Conservation (phyloP, 345 rosid species). For the Eutrema heterophyllum region DNA sequence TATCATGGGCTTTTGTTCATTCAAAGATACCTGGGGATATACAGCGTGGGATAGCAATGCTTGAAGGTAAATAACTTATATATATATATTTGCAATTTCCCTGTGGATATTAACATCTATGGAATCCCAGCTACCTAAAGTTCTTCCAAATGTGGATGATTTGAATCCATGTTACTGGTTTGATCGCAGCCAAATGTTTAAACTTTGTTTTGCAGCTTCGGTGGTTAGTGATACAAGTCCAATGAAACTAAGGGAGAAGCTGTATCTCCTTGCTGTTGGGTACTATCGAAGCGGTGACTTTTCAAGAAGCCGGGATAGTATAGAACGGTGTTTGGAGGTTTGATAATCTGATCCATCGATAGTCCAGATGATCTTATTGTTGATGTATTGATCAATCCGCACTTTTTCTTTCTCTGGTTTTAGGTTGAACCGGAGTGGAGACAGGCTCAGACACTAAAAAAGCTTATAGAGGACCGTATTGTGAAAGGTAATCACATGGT, state of each 20-base stretch:
- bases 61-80: conserved; percentile 45
- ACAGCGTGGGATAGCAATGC: conserved; percentile 86
- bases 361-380: background rate
- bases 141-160: background rate
- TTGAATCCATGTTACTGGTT: background rate
- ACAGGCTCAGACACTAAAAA: conserved; percentile 58
- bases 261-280: conserved; percentile 82
- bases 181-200: background rate
- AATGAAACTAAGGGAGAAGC: conserved; percentile 54
- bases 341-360: background rate
- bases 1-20: conserved; percentile 90
- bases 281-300: conserved; percentile 64
- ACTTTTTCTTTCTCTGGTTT: conserved; percentile 5
- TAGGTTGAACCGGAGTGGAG: conserved; percentile 74
- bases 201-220: conserved; percentile 37
- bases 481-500: conserved; percentile 45
- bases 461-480: conserved; percentile 56
- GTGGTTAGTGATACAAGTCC: conserved; percentile 37
- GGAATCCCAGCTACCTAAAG: background rate
- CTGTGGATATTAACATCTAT: background rate
- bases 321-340: conserved; percentile 68
- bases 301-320: conserved; percentile 67
- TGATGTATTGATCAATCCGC: background rate
- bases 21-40: conserved; percentile 53
- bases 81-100: background rate